Evolutionary conservation across 768 basidiomycete genomes (phyloP).

Genomic region (Pleurotus tuber-regium): DNA sequence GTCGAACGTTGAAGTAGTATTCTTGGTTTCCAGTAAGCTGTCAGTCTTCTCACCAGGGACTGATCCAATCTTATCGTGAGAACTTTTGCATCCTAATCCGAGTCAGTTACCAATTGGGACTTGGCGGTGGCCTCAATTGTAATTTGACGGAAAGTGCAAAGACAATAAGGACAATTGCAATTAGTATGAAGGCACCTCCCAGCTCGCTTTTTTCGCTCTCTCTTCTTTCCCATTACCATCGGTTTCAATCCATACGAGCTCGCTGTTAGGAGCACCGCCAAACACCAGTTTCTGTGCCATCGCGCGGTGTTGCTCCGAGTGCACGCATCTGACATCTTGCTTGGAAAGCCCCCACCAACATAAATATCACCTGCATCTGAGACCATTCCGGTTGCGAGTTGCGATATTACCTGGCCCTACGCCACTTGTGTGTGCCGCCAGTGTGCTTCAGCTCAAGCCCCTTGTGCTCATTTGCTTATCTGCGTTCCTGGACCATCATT

Average conservation of each 20-base stretch:
- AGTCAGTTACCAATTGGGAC: constrained; percentile 7
- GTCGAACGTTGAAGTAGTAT: too few species aligned
- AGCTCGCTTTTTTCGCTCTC: constrained; percentile 2
- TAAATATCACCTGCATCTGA: constrained; percentile 10
- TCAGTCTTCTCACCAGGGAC: neutral
- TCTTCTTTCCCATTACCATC: constrained; percentile 9
- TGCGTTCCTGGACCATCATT: constrained; percentile 4
- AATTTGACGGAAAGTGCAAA: too few species aligned
- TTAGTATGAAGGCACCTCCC: constrained; percentile 1
- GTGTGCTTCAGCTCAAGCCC: too few species aligned
- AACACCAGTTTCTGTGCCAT: neutral
- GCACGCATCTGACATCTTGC: constrained; percentile 11
- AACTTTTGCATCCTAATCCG: neutral
- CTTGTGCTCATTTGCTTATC: constrained; percentile 7
- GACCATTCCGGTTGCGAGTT: constrained; percentile 11
- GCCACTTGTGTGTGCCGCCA: constrained; percentile 3
- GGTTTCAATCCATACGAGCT: neutral
- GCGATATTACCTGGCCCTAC: neutral
- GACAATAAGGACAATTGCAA: constrained; percentile 12
- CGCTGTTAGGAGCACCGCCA: constrained; percentile 3
- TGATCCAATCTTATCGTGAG: neutral
- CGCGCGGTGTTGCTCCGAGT: constrained; percentile 9
- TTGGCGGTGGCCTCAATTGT: constrained; percentile 5
- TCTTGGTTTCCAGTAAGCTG: too few species aligned
- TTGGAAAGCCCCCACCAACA: constrained; percentile 3